These are phyloP conservation scores for Brasilioporus rufonigricans DNA, from an alignment of 768 basidiomycete genomes.

Conservation along the genomic window DNA sequence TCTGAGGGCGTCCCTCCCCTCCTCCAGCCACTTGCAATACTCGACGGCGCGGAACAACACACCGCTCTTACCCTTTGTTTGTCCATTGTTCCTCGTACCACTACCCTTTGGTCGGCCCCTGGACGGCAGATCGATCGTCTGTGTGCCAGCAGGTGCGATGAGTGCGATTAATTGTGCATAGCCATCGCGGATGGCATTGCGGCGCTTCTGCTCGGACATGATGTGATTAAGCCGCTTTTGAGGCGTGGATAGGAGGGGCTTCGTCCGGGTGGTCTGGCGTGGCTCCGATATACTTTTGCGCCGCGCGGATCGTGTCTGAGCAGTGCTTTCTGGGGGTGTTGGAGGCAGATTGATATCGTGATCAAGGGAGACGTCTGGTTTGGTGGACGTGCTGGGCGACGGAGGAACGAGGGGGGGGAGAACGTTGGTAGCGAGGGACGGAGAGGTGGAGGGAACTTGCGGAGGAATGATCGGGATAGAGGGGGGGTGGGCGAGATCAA, in stretches of 20 bases:
- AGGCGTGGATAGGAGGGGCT: slow-evolving; percentile 73
- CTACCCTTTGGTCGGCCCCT: slow-evolving; percentile 81
- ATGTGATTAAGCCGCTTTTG: slow-evolving; percentile 93
- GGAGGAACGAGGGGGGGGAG: too few species aligned
- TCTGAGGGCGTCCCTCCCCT: slow-evolving; percentile 68
- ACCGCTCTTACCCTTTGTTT: slow-evolving; percentile 85
- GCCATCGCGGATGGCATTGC: slow-evolving; percentile 88
- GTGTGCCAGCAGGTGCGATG: slow-evolving; percentile 75
- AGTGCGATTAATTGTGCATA: slow-evolving; percentile 83
- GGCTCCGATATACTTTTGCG: slow-evolving; percentile 26
- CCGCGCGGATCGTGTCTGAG: slow-evolving; percentile 13
- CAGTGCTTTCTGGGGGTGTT: slow-evolving; percentile 11
- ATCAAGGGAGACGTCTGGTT: slow-evolving; percentile 6
- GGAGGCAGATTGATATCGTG: slow-evolving; percentile 8
- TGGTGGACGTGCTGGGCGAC: slow-evolving; percentile 8
- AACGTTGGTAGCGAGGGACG: too few species aligned
- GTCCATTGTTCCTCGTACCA: slow-evolving; percentile 58
- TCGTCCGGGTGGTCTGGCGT: slow-evolving; percentile 40
- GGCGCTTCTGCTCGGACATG: slow-evolving; percentile 90
- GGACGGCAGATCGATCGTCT: slow-evolving; percentile 70
- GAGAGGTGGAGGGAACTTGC: neutral
- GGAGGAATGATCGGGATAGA: slow-evolving; percentile 4
- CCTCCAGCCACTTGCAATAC: slow-evolving; percentile 84
- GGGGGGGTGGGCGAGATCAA: slow-evolving; percentile 5
- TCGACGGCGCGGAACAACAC: slow-evolving; percentile 85